These are phyloP conservation scores for Botryotinia calthae DNA, from an alignment of 2,329 filamentous ascomycete genomes.

Conservation along the genomic window DNA sequence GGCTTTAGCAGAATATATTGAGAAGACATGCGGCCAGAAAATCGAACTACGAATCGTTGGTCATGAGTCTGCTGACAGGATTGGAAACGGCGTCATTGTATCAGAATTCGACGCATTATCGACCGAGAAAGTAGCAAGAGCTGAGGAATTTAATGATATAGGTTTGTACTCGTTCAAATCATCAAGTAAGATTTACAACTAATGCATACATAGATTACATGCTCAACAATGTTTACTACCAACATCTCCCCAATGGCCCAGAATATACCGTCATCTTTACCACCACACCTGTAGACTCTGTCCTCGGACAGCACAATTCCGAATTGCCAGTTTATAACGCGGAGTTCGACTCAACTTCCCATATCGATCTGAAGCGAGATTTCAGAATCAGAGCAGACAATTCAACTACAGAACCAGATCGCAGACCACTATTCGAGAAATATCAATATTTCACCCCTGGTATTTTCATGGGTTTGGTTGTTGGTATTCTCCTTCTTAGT, in stretches of 20 bases:
- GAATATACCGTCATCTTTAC: constrained; percentile 76
- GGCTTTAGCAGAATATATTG: constrained; percentile 48
- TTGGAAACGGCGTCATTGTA: constrained; percentile 28
- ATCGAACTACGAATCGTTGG: constrained; percentile 21
- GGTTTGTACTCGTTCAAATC: constrained; percentile 40
- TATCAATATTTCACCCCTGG: constrained; percentile 93
- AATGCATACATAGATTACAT: constrained; percentile 28
- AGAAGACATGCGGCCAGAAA: constrained; percentile 44
- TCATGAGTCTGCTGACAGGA: constrained; percentile 45
- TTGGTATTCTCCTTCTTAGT: constrained; percentile 65
- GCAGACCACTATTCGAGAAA: constrained; percentile 72
- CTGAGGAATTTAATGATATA: constrained; percentile 48
- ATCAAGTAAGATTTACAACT: not conserved
- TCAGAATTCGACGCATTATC: not conserved
- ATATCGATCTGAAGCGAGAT: constrained; percentile 70
- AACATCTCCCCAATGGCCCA: constrained; percentile 30
- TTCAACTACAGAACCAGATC: constrained; percentile 45
- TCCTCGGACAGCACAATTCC: not conserved
- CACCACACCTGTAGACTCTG: constrained; percentile 51
- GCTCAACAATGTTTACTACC: constrained; percentile 39
- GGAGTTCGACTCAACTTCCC: constrained; percentile 59
- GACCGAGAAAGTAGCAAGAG: constrained; percentile 37
- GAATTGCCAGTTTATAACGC: constrained; percentile 54
- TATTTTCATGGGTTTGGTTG: constrained; percentile 82
- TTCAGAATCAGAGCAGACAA: constrained; percentile 42